Base-by-base conservation (phyloP, 805 yeast species). In the Schizosaccharomyces octosporus region DNA sequence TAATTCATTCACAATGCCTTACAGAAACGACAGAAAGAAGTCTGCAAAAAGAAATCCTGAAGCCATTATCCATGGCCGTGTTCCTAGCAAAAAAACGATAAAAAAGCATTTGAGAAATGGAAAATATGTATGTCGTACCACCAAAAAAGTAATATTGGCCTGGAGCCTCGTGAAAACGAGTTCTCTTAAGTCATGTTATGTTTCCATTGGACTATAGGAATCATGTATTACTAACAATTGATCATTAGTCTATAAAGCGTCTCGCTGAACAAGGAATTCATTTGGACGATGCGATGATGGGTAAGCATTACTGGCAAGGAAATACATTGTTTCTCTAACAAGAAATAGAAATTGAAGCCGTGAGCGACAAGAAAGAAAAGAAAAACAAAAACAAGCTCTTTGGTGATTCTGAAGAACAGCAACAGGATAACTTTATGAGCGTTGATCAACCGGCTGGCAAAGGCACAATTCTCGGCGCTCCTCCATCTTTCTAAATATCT, bases 371-470 rank as follows among this genome's bases (percentile, higher is more conserved):
- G 24, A 45, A 45, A 45, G 51, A 45, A 19, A 45, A 13, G 51
- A 19, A n/a, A 9, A 19, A 19, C 27, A 45, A 45, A 9, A 24
- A 55, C 11, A 31, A 55, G 21, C 59, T 55, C 4, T 55, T 55
- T 55, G 41, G 41, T 3, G 15, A 32, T 21, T n/a, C 59, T 19
- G 59, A 55, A 32, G 59, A 19, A 9, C 11, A 19, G 13, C 19
- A 55, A 15, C 36, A 55, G 15, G 32, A 29, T n/a, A 27, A 29
- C 32, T 55, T 31, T 21, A 57, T 57, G 48, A 21, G 36, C 48
- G 45, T 88, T 13, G 95, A 89, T 36, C 41, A 36, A 69, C 71
- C 74, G 48, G 67, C 73, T 4, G 93, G 81, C 75, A 87, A 89
- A 68, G 78, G 80, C 65, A 51, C 57, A 9, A 51, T 51, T 51